A percentile compares a stretch with the other conserved stretches of the same genome.
Conservation (phyloP, 768 basidiomycete genomes). For the Suillus cothurnatus region DNA sequence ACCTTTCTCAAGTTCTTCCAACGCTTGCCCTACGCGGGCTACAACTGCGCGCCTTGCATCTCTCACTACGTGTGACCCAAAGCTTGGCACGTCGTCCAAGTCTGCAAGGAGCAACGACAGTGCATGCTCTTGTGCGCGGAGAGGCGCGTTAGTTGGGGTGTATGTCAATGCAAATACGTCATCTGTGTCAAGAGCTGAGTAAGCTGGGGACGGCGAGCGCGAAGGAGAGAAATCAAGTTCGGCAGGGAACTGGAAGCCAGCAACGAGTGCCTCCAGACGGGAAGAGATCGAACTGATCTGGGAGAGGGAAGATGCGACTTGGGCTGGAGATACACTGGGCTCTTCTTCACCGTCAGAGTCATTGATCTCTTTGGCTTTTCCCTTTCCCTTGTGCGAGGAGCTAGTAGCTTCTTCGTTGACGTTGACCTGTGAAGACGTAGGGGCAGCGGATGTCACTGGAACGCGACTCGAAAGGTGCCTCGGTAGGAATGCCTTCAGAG, state of each 20-base stretch:
- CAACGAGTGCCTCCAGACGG: constrained; percentile 35
- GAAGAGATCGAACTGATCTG: constrained; percentile 44
- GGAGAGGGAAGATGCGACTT: constrained; percentile 31
- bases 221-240: constrained; percentile 34
- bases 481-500: not conserved
- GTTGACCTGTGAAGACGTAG: not conserved
- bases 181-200: constrained; percentile 13
- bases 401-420: not conserved
- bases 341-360: constrained; percentile 15
- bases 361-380: constrained; percentile 38
- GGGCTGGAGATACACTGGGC: constrained; percentile 14
- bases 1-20: constrained; percentile 52
- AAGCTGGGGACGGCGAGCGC: constrained; percentile 15
- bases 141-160: constrained; percentile 56
- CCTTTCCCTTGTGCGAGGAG: constrained; percentile 29
- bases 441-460: constrained; percentile 4
- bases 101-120: constrained; percentile 55
- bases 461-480: not conserved
- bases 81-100: constrained; percentile 64
- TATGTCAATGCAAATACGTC: constrained; percentile 48
- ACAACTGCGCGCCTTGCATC: constrained; percentile 57
- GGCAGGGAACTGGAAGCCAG: constrained; percentile 42
- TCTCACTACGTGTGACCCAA: constrained; percentile 57
- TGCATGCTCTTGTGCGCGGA: constrained; percentile 64
- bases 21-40: constrained; percentile 52